Evolutionary conservation across 1,284 basidiomycete genomes (phyloP), one percentile per base, ranked within the genome.

Genomic region (Tilletia setariae): DNA sequence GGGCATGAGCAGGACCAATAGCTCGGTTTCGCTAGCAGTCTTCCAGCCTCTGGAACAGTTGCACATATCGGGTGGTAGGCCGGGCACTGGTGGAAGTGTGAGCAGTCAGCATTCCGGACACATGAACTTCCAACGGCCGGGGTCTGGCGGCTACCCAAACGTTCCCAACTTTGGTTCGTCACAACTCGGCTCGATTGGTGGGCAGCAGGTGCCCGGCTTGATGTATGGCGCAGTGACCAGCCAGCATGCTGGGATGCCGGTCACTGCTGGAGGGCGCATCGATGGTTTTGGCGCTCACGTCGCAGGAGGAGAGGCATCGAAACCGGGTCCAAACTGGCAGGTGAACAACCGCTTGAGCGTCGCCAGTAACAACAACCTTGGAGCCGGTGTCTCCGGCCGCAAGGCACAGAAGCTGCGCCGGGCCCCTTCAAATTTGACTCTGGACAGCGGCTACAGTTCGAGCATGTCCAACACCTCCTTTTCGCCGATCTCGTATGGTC

Each of bases 11-110:
- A 21, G 53, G 23, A 6, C 16, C 4, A 59, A 59, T 19, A 59
- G 53, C 53, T 59, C 53, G 15, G 53, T 25, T 23, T 59, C 53
- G 53, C 25, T 59, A 9, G 53, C 53, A 2, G 53, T 59, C 3
- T 59, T 59, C 23, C 53, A 59, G 53, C 53, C 53, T 25, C 28
- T 59, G 15, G 53, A 59, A 25, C 53, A 59, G 25, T 30, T 59
- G 4, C 21, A 59, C 53, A 59, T 59, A 6, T 59, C 53, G 16
- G 53, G 53, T 19, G 53, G 53, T 30, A 16, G 53, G 28, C 53
- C 53, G 21, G 53, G 53, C 1, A 59, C 53, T 6, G 53, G 23
- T 30, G 53, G 53, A 6, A 59, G 53, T 4, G 28, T 59, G 23
- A 59, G 28, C 53, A 59, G 53, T 30, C 21, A 59, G 1, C 25